A percentile compares a stretch with the other conserved stretches of the same genome.
Evolutionary conservation across 2,329 filamentous ascomycete species (phyloP).

Genomic region (Cercospora janseana): DNA sequence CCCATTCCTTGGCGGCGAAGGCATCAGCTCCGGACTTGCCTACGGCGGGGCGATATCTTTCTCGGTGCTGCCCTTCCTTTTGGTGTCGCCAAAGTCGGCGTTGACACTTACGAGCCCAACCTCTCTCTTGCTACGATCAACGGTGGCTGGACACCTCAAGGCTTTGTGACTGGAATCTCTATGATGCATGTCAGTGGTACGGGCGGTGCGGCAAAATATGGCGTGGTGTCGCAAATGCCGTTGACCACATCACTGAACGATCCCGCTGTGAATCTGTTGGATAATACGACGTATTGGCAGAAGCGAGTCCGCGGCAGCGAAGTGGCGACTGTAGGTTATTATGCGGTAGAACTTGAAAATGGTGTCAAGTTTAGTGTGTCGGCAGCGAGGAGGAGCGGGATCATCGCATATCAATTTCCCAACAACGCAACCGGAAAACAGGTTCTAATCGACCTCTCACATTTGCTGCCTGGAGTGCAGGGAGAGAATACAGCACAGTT

Average conservation of each 20-base stretch:
- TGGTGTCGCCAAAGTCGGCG: constrained; percentile 46
- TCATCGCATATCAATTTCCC: constrained; percentile 62
- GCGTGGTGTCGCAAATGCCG: constrained; percentile 57
- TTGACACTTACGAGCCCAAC: constrained; percentile 41
- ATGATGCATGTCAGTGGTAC: constrained; percentile 67
- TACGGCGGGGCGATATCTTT: constrained; percentile 48
- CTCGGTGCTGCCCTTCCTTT: constrained; percentile 45
- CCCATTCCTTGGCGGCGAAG: constrained; percentile 52
- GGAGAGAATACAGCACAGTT: constrained; percentile 50
- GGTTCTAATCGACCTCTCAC: constrained; percentile 62
- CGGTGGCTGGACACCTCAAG: constrained; percentile 42
- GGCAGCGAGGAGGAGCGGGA: no score
- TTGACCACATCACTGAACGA: constrained; percentile 45
- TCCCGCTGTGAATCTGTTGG: constrained; percentile 40
- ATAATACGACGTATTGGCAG: constrained; percentile 44
- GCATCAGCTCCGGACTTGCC: constrained; percentile 45
- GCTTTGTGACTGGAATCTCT: constrained; percentile 28
- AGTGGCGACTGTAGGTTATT: constrained; percentile 59
- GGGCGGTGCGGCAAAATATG: constrained; percentile 68
- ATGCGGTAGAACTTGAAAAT: constrained; percentile 55
- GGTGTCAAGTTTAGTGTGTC: constrained; percentile 58
- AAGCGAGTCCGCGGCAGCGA: constrained; percentile 36
- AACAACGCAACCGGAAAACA: constrained; percentile 40
- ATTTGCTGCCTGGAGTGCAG: constrained; percentile 57
- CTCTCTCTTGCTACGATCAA: constrained; percentile 41